These are phyloP conservation scores for Myochromella boudieri DNA, from an alignment of 768 basidiomycete genomes.

Conservation along the genomic window DNA sequence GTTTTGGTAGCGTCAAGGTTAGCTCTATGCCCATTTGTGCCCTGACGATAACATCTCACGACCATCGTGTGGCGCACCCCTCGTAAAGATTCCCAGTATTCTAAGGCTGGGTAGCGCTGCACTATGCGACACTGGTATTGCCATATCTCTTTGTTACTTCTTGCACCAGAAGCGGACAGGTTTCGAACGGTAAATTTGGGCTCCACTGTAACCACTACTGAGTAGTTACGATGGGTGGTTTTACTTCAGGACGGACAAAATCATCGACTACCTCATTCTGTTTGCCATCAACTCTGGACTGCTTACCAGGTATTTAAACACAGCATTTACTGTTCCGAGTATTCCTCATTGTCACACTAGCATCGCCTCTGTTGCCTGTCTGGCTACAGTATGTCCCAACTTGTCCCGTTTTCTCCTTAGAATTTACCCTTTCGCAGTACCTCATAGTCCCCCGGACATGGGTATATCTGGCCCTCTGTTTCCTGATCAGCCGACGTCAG, in stretches of 20 bases:
- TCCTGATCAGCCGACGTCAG: slow-evolving; percentile 31
- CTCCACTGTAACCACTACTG: background rate
- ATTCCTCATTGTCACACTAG: slow-evolving; percentile 7
- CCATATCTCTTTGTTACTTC: slow-evolving; percentile 28
- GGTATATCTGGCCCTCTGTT: slow-evolving; percentile 33
- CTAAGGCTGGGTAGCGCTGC: slow-evolving; percentile 30
- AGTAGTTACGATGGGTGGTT: background rate
- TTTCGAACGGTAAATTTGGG: slow-evolving; percentile 26
- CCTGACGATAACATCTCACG: background rate
- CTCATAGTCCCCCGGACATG: slow-evolving; percentile 28
- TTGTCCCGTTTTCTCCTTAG: background rate
- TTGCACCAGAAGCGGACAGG: slow-evolving; percentile 32
- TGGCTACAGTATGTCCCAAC: slow-evolving; percentile 24
- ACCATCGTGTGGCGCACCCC: background rate
- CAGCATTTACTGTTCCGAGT: background rate
- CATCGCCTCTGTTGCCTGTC: slow-evolving; percentile 28
- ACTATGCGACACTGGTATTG: slow-evolving; percentile 31
- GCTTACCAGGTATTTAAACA: slow-evolving; percentile 23
- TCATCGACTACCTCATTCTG: slow-evolving; percentile 33
- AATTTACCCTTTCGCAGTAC: slow-evolving; percentile 20
- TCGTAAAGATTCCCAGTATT: slow-evolving; percentile 26
- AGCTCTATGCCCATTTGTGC: background rate
- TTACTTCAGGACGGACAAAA: slow-evolving; percentile 26
- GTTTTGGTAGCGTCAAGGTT: slow-evolving; percentile 27
- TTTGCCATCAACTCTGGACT: slow-evolving; percentile 33